A percentile compares a stretch with the other conserved stretches of the same genome.
phyloP scores from a whole-genome alignment of 176 grass and related monocot species.

The Triticum urartu region DNA sequence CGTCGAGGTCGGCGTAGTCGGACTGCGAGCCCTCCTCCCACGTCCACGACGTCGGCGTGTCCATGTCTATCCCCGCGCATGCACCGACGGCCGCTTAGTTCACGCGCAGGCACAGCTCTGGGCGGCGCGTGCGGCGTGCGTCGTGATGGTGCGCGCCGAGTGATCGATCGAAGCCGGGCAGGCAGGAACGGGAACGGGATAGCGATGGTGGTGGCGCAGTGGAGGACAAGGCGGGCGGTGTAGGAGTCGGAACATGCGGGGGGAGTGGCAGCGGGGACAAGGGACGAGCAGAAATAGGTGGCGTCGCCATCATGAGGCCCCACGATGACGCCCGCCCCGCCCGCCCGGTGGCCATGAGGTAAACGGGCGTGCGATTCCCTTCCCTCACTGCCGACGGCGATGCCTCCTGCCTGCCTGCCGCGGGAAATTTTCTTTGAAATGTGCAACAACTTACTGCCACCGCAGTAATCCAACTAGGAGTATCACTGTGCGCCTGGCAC shows the following conservation, averaged over 20 bases:
- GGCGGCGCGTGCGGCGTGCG: not conserved
- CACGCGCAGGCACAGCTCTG: not conserved
- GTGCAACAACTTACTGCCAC: not conserved
- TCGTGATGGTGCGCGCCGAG: not conserved
- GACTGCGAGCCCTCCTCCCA: constrained; percentile 67
- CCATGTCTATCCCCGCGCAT: constrained; percentile 56
- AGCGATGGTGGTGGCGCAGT: constrained; percentile 22
- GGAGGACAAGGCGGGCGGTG: constrained; percentile 16
- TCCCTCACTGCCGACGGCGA: constrained; percentile 33
- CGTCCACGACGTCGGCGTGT: constrained; percentile 49
- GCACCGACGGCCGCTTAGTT: not conserved
- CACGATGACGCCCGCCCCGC: constrained; percentile 45
- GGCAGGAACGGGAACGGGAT: not conserved
- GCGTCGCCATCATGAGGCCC: constrained; percentile 22
- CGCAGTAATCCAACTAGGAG: not conserved
- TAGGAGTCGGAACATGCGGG: constrained; percentile 3
- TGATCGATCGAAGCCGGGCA: not conserved
- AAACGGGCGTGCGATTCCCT: constrained; percentile 46
- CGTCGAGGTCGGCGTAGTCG: constrained; percentile 56
- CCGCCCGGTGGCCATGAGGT: constrained; percentile 14
- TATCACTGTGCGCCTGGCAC: not conserved
- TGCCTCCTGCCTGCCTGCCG: not conserved
- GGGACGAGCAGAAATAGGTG: constrained; percentile 28
- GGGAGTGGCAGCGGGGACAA: constrained; percentile 16
- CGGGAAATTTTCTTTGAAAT: constrained; percentile 46